Percentiles rank a stretch among this genome's conserved stretches.
Conservation (phyloP, 192 early-diverging fungal genomes). For the Dissophora ornata region DNA sequence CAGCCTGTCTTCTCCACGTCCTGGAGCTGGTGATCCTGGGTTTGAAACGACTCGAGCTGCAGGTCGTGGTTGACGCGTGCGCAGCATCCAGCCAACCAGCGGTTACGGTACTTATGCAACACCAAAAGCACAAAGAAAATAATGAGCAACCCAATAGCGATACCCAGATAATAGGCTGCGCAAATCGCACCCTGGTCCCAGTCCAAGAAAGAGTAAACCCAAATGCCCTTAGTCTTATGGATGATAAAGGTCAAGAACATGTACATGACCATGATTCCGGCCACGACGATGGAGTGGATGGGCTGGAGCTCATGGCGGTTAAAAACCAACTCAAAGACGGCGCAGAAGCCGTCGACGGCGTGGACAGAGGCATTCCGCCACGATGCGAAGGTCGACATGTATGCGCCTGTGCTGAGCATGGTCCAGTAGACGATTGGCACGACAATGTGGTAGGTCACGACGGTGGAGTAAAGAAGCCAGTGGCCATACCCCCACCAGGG, state of each 20-base stretch:
- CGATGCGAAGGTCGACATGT: neutral
- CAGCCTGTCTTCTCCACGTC: neutral
- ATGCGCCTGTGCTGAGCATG: slow-evolving; percentile 6
- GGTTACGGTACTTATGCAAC: slow-evolving; percentile 38
- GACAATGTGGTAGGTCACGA: slow-evolving; percentile 40
- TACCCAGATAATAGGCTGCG: slow-evolving; percentile 27
- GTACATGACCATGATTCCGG: slow-evolving; percentile 41
- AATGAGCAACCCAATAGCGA: slow-evolving; percentile 19
- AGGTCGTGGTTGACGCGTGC: slow-evolving; percentile 23
- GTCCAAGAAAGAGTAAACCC: slow-evolving; percentile 52
- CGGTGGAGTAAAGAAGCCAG: slow-evolving; percentile 46
- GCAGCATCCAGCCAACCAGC: slow-evolving; percentile 9
- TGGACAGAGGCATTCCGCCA: slow-evolving; percentile 41
- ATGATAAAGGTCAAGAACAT: slow-evolving; percentile 51
- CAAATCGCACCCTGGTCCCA: slow-evolving; percentile 38
- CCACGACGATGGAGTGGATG: slow-evolving; percentile 26
- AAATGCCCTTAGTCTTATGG: slow-evolving; percentile 22
- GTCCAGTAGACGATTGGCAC: slow-evolving; percentile 57
- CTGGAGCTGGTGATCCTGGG: neutral
- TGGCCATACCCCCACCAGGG: slow-evolving; percentile 40
- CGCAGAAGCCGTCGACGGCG: slow-evolving; percentile 39
- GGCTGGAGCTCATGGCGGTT: slow-evolving; percentile 48
- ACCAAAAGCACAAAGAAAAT: slow-evolving; percentile 30
- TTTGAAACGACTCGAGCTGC: slow-evolving; percentile 7
- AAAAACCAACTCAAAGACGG: slow-evolving; percentile 39